Conservation (phyloP, 805 yeast species). For the Candida railenensis region DNA sequence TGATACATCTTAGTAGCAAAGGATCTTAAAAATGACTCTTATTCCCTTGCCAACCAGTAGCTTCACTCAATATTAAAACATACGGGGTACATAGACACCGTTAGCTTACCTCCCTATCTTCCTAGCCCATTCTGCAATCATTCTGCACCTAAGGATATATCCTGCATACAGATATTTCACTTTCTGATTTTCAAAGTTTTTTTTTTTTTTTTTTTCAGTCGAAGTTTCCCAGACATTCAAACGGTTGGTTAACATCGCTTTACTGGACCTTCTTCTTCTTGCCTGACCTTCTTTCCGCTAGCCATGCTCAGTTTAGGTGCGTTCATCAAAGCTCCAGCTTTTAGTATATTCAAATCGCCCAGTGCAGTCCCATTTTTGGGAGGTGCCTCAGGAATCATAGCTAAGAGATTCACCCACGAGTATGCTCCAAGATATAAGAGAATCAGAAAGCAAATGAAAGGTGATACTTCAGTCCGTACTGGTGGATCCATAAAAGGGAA, state of each 20-base stretch:
- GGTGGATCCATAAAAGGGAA: conserved; percentile 95
- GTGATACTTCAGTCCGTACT: conserved; percentile 88
- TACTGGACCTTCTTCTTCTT: no score
- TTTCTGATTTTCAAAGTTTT: background rate
- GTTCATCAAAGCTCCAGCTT: background rate
- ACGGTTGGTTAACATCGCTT: no score
- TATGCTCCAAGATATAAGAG: conserved; percentile 74
- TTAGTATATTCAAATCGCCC: background rate
- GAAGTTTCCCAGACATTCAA: no score
- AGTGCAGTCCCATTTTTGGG: background rate
- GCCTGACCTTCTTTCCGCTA: no score
- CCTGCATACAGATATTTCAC: background rate
- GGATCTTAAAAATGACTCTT: no score
- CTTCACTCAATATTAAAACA: no score
- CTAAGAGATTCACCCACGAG: conserved; percentile 56
- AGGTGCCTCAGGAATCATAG: background rate
- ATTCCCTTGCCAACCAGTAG: no score
- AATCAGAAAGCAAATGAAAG: conserved; percentile 81
- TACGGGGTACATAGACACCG: no score
- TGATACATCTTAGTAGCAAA: no score
- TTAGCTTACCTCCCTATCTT: no score
- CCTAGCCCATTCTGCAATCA: background rate
- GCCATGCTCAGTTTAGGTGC: background rate
- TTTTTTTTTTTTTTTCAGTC: no score
- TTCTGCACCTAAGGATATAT: no score